A percentile compares a stretch with the other conserved stretches of the same genome.
phyloP scores from a whole-genome alignment of 1,139 yeast species.

The Nakaseomyces kungkrabaensis region DNA sequence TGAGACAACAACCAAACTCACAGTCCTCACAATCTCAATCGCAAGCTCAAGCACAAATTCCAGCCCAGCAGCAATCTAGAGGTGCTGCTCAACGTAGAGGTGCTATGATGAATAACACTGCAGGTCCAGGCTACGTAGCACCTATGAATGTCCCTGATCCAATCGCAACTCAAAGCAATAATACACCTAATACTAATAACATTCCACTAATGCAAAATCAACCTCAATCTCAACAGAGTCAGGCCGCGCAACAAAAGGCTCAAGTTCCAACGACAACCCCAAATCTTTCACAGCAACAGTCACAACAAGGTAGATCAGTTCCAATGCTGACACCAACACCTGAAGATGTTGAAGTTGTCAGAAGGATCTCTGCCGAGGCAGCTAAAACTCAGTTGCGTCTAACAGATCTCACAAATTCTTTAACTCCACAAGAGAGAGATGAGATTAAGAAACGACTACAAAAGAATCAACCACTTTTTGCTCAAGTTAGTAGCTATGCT shows the following conservation, averaged over 20 bases:
- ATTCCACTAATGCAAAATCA: constrained; percentile 1
- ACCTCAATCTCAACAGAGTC: constrained; percentile 8
- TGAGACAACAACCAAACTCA: constrained; percentile 1
- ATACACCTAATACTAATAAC: background rate
- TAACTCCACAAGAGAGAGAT: constrained; percentile 55
- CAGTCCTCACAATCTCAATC: background rate
- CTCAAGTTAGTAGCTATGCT: constrained; percentile 63
- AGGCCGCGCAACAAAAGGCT: background rate
- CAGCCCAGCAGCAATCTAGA: background rate
- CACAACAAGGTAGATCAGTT: constrained; percentile 8
- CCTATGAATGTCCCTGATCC: background rate
- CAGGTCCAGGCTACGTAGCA: background rate
- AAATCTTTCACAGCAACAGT: constrained; percentile 13
- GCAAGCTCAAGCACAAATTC: background rate
- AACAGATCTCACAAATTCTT: constrained; percentile 51
- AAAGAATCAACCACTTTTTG: constrained; percentile 51
- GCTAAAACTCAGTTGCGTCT: constrained; percentile 55
- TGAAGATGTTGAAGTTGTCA: constrained; percentile 45
- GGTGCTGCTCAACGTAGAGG: constrained; percentile 2
- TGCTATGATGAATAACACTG: background rate
- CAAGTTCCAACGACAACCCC: constrained; percentile 6
- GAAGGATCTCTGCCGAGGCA: constrained; percentile 59
- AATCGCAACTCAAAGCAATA: background rate
- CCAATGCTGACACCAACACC: constrained; percentile 29
- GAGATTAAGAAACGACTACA: constrained; percentile 51